Evolutionary conservation across 352 stramenopile species (phyloP), one percentile per base, ranked within the genome.

Genomic region (Achlya hypogyna): DNA sequence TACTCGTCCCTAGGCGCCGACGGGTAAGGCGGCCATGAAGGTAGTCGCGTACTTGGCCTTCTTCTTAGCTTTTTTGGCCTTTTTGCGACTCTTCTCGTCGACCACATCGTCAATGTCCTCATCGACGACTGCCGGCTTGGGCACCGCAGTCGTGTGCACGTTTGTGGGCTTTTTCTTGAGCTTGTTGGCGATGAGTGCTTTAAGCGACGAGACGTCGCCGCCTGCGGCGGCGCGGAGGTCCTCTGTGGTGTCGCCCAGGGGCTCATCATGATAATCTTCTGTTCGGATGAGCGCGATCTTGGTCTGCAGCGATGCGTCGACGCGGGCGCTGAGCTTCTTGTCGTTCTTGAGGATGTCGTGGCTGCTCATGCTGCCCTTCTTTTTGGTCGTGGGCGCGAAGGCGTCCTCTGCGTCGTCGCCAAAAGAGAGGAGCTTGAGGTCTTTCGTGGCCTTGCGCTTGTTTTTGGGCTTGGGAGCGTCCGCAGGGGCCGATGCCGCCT

Each of bases 371-470:
- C 72, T 79, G 56, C 72, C 77, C 53, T 65, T 82, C 51, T 86
- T 90, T 18, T 65, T 73, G 53, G 78, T 81, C 65, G 78, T 82
- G 12, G 14, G 34, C 35, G 54, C 35, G 29, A 78, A 70, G 32
- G 89, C 78, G 38, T 88, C 72, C 53, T 87, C 69, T 47, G 97
- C 85, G 72, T 98, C 91, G 53, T 97, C 90, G 23, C 91, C 93
- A 76, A 98, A 98, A 53, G 91, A 98, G n/a, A 98, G 77, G 35
- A 98, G 75, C 70, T 98, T 98, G 23, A 92, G 75, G 71, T 98
- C 88, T 28, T 94, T 91, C 23, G 90, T 96, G n/a, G 88, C 86
- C 68, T 97, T 97, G 1, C 89, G 82, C 69, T 91, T 88, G 42
- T 86, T 87, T 62, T 92, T 91, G n/a, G n/a, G n/a, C 63, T 88